phyloP scores from a whole-genome alignment of 768 basidiomycete genomes.

The Russula earlei region DNA sequence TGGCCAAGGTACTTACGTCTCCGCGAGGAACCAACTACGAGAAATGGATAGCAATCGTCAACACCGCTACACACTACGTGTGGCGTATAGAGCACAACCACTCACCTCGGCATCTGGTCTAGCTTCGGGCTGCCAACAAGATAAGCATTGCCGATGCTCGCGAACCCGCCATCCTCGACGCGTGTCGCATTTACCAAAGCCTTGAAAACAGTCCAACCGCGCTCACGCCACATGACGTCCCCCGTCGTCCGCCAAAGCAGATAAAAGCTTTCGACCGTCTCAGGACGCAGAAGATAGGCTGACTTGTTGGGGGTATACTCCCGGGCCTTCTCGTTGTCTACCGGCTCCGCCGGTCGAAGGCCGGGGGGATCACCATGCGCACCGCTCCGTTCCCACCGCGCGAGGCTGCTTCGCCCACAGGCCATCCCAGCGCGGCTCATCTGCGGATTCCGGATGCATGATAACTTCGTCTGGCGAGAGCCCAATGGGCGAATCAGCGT shows the following conservation, averaged over 20 bases:
- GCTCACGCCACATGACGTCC: constrained; percentile 56
- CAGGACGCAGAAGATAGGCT: constrained; percentile 52
- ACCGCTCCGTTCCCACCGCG: constrained; percentile 18
- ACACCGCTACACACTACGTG: not conserved
- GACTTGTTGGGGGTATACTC: constrained; percentile 45
- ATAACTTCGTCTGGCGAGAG: constrained; percentile 57
- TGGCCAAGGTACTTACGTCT: constrained; percentile 31
- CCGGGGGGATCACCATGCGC: constrained; percentile 10
- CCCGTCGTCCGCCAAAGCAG: constrained; percentile 63
- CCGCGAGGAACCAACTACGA: constrained; percentile 43
- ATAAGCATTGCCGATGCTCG: constrained; percentile 44
- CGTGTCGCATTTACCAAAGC: constrained; percentile 52
- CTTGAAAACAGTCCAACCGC: constrained; percentile 63
- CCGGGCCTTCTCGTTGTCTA: constrained; percentile 13
- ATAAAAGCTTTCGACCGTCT: constrained; percentile 70
- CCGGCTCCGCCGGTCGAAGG: not conserved
- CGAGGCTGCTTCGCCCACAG: constrained; percentile 14
- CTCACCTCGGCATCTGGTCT: constrained; percentile 71
- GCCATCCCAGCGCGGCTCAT: constrained; percentile 6
- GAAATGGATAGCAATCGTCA: not conserved
- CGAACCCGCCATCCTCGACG: constrained; percentile 48
- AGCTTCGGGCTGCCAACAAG: constrained; percentile 24
- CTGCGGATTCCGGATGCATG: constrained; percentile 2
- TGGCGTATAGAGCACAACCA: not conserved
- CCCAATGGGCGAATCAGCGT: constrained; percentile 62